Evolutionary conservation across 257 asterid species (phyloP).

Genomic region (Echium plantagineum): DNA sequence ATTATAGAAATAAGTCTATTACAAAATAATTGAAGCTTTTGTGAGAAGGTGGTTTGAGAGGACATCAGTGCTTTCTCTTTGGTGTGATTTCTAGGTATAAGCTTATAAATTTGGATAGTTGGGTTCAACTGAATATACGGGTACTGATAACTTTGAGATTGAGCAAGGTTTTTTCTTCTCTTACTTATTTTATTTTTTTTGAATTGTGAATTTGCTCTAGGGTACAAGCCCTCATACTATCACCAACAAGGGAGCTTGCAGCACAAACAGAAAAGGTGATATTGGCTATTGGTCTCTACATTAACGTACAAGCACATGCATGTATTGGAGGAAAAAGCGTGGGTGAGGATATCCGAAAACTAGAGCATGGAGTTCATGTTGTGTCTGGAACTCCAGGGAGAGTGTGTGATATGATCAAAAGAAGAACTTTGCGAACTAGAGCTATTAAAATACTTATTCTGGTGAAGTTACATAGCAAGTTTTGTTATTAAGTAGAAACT

Average conservation of each 20-base stretch:
- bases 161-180: background rate
- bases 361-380: constrained; percentile 95
- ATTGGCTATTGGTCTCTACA: constrained; percentile 77
- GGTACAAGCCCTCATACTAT: constrained; percentile 90
- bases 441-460: constrained; percentile 67
- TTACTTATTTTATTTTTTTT: constrained; percentile 1
- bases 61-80: background rate
- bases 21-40: too few species aligned
- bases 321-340: constrained; percentile 97
- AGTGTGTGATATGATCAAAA: constrained; percentile 94
- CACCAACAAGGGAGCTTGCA: constrained; percentile 97
- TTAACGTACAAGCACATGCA: constrained; percentile 87
- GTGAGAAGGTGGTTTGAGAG: background rate
- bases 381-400: constrained; percentile 99
- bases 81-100: background rate
- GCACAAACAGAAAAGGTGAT: constrained; percentile 88
- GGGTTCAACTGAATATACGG: background rate
- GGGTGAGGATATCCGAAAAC: constrained; percentile 86
- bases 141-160: too few species aligned
- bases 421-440: constrained; percentile 85
- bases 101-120: too few species aligned
- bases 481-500: background rate
- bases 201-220: constrained; percentile 14
- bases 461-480: constrained; percentile 28
- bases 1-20: too few species aligned